phyloP scores from a whole-genome alignment of 768 basidiomycete species.

The Kwoniella europaea region DNA sequence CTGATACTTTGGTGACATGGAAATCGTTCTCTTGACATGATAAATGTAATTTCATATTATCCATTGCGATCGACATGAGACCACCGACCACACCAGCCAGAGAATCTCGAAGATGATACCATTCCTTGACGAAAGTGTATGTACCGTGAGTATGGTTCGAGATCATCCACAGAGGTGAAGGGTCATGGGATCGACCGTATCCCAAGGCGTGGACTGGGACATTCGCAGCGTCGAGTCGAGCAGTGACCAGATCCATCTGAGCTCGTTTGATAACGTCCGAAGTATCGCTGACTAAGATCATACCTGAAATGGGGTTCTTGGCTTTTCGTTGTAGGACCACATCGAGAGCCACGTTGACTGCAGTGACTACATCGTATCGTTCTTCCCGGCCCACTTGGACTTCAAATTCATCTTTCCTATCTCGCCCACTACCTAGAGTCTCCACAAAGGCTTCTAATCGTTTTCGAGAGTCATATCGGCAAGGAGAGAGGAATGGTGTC shows the following conservation, averaged over 20 bases:
- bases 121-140: conserved; percentile 97
- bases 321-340: conserved; percentile 91
- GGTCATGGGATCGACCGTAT: conserved; percentile 95
- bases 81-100: conserved; percentile 94
- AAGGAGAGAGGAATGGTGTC: conserved; percentile 86
- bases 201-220: conserved; percentile 97
- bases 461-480: conserved; percentile 70
- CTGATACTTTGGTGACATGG: conserved; percentile 91
- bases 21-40: conserved; percentile 89
- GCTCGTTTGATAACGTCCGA: conserved; percentile 88
- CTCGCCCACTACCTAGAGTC: conserved; percentile 61
- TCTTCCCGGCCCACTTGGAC: conserved; percentile 82
- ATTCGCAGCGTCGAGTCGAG: conserved; percentile 93
- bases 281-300: conserved; percentile 91
- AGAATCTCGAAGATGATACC: conserved; percentile 91
- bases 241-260: conserved; percentile 97
- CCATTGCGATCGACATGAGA: conserved; percentile 91
- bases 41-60: conserved; percentile 94
- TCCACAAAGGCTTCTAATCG: conserved; percentile 80
- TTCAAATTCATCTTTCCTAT: conserved; percentile 67
- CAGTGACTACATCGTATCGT: conserved; percentile 95
- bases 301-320: conserved; percentile 85
- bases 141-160: conserved; percentile 97
- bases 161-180: conserved; percentile 97
- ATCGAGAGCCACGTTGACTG: conserved; percentile 95